phyloP scores from a whole-genome alignment of 495 filamentous ascomycete genomes.

The Symbiotaphrina buchneri region DNA sequence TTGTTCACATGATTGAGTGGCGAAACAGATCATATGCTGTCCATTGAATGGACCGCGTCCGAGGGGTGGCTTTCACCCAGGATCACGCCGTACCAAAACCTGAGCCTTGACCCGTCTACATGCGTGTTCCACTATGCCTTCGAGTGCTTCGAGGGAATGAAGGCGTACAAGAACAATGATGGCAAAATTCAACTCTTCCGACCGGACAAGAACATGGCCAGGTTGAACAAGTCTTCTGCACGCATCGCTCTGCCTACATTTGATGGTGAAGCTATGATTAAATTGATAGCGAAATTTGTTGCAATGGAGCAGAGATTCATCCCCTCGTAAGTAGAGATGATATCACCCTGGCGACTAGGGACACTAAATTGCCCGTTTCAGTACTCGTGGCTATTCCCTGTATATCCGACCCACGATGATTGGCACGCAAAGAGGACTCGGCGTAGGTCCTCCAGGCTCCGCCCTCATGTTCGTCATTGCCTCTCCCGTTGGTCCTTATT shows the following conservation, averaged over 20 bases:
- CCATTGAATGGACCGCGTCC: slow-evolving; percentile 72
- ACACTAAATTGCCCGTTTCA: slow-evolving; percentile 6
- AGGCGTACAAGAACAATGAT: slow-evolving; percentile 70
- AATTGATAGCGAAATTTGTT: slow-evolving; percentile 59
- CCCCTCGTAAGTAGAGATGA: slow-evolving; percentile 27
- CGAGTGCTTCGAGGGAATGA: slow-evolving; percentile 95
- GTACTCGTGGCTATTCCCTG: slow-evolving; percentile 60
- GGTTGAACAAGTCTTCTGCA: slow-evolving; percentile 69
- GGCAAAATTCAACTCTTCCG: slow-evolving; percentile 71
- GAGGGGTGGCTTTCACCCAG: slow-evolving; percentile 60
- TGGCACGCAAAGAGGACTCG: slow-evolving; percentile 82
- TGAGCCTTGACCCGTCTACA: slow-evolving; percentile 82
- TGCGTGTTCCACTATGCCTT: slow-evolving; percentile 99
- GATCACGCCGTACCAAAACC: slow-evolving; percentile 89
- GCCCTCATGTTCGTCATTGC: slow-evolving; percentile 89
- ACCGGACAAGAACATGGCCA: slow-evolving; percentile 89
- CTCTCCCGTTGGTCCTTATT: slow-evolving; percentile 92
- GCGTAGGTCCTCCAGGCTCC: slow-evolving; percentile 73
- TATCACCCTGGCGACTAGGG: neutral
- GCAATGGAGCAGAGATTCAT: slow-evolving; percentile 75
- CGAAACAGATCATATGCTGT: slow-evolving; percentile 77
- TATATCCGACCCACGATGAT: slow-evolving; percentile 96
- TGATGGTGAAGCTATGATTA: slow-evolving; percentile 41
- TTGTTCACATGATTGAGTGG: neutral
- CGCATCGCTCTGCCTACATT: slow-evolving; percentile 85